Percentiles rank a stretch among this genome's conserved stretches.
Evolutionary conservation across 2,329 filamentous ascomycete species (phyloP).

Genomic region (Diaporthe sp.): DNA sequence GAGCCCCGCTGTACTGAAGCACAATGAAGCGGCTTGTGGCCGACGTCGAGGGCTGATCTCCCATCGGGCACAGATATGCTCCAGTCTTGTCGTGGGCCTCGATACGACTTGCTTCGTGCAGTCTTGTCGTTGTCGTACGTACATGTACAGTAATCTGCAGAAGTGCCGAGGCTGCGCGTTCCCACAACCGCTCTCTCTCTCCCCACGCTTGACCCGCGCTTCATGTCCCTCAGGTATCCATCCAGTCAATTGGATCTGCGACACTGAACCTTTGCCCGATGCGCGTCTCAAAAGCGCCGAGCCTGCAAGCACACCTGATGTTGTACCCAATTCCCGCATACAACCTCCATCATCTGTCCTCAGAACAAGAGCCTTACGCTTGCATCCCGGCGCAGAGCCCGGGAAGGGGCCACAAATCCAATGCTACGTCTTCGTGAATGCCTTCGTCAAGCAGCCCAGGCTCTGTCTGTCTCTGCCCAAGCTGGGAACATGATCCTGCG

Average conservation of each 20-base stretch:
- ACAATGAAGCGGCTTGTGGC: slow-evolving; percentile 23
- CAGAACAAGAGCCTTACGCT: background rate
- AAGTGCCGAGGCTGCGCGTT: slow-evolving; percentile 29
- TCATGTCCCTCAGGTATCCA: slow-evolving; percentile 24
- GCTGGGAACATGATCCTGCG: background rate
- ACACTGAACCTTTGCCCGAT: slow-evolving; percentile 1
- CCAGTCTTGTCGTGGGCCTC: slow-evolving; percentile 26
- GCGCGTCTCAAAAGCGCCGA: slow-evolving; percentile 11
- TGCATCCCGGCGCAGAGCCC: background rate
- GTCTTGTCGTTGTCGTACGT: slow-evolving; percentile 5
- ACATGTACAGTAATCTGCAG: background rate
- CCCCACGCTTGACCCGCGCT: slow-evolving; percentile 19
- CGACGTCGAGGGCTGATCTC: slow-evolving; percentile 21
- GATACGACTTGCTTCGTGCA: slow-evolving; percentile 5
- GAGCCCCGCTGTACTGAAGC: slow-evolving; percentile 23
- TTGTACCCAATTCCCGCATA: slow-evolving; percentile 18
- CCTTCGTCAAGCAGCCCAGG: background rate
- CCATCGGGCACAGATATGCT: slow-evolving; percentile 22
- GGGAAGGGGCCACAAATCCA: background rate
- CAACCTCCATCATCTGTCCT: slow-evolving; percentile 5
- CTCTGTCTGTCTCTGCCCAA: background rate
- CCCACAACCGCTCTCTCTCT: background rate
- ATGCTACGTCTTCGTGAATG: background rate
- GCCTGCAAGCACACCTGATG: slow-evolving; percentile 10
- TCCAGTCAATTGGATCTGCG: slow-evolving; percentile 23